These are phyloP conservation scores for Tetrapisispora fleetii DNA, from an alignment of 805 yeast genomes.

Conservation along the genomic window DNA sequence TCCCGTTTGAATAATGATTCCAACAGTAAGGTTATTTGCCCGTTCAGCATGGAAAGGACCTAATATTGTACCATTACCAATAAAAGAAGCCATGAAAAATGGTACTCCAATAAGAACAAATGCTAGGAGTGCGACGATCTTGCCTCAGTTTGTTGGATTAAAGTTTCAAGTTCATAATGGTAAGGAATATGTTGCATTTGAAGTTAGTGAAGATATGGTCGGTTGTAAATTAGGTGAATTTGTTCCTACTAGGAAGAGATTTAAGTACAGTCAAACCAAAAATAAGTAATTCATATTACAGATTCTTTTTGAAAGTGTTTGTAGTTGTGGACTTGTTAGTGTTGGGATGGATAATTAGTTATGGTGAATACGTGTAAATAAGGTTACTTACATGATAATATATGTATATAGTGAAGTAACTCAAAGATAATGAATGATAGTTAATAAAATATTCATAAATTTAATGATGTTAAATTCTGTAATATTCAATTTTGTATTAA, in stretches of 20 bases:
- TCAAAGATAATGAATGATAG: not conserved
- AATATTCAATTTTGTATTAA: not conserved
- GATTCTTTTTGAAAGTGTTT: not conserved
- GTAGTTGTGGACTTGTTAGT: not conserved
- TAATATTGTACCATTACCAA: constrained; percentile 88
- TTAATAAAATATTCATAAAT: not conserved
- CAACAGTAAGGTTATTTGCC: constrained; percentile 29
- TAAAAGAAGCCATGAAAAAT: constrained; percentile 69
- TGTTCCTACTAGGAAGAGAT: constrained; percentile 86
- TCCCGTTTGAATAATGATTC: not conserved
- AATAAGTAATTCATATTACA: constrained; percentile 31
- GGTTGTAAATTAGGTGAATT: constrained; percentile 93
- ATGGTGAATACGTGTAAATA: not conserved
- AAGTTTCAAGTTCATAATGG: constrained; percentile 95
- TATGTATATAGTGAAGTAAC: not conserved
- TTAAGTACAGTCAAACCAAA: constrained; percentile 71
- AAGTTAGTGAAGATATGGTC: constrained; percentile 89
- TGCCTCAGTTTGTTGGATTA: constrained; percentile 93
- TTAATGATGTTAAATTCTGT: not conserved
- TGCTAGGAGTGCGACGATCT: constrained; percentile 86
- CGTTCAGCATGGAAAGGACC: constrained; percentile 74
- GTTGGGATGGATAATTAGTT: not conserved
- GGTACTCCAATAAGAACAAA: constrained; percentile 90
- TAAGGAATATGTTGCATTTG: constrained; percentile 80
- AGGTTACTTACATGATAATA: not conserved